Base-by-base conservation (phyloP, 345 rosid genomes). In the Citrus trifoliata region DNA sequence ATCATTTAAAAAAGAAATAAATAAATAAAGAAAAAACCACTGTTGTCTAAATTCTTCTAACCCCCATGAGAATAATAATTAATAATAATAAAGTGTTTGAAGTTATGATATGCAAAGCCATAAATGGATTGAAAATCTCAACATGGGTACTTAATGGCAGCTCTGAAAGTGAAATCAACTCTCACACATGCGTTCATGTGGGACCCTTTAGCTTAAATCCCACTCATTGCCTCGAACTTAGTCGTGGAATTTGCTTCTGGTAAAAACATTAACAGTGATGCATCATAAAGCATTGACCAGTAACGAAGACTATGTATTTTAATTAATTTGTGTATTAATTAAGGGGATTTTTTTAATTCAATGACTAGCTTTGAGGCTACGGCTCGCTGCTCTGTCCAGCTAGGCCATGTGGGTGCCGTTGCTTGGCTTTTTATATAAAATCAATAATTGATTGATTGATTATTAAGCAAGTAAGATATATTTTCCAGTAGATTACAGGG, bases 191-290 rank as follows among this genome's bases (percentile, higher is more conserved):
- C 82, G 82, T 51, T 25, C 85, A 82, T 76, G 94, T 88, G 95
- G 97, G 92, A 76, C 85, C 95, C 35, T 74, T 76, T 75, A 37
- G 85, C 94, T 88, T 87, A 70, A 71, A 83, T 84, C 92, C 85
- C 80, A 88, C 91, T 89, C 97, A 87, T 90, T 85, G 83, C 73
- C 58, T 53, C 58, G 22, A 84, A 40, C 69, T 86, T 74, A 67
- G 77, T 58, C 59, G 9, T 27, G 69, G 69, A 65, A 65, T 22
- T 58, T n/a, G 59, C 13, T 16, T 14, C 7, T 55, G 22, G 19
- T 0, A 19, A 75, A 64, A 32, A n/a, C 46, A 46, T 28, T 7
- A 30, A 75, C 59, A 62, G 25, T 42, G 16, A 28, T 28, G 16
- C 48, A 42, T 1, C 48, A 42, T 42, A 12, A 10, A 10, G 70